Base-by-base conservation (phyloP, 2,329 filamentous ascomycete genomes). In the Neofusicoccum kwambonambiense region DNA sequence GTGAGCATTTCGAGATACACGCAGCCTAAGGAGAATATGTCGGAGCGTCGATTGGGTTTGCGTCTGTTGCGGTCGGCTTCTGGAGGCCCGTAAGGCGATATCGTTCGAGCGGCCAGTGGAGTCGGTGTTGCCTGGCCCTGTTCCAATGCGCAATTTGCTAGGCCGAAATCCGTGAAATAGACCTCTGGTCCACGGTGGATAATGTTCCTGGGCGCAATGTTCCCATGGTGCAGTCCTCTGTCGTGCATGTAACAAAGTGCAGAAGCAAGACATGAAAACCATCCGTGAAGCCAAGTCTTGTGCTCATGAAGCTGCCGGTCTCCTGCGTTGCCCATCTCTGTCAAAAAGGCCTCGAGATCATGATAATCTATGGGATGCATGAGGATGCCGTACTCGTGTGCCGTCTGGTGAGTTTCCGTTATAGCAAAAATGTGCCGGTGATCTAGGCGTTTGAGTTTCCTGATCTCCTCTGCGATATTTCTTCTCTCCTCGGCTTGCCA, bases 1-100 rank as follows among this genome's bases (percentile, higher is more conserved):
- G 56, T 51, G 19, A 65, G 64, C 56, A 65, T 65, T 47, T 65
- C 64, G n/a, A 41, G 27, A 39, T 50, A 65, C 15, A 65, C 56
- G n/a, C 37, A 31, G 3, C 64, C 64, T 12, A 65, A 37, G 12
- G 64, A 60, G 44, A 65, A 65, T n/a, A 65, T 52, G 17, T 65
- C 64, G 19, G 64, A 27, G 15, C 42, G 11, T 27, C 27, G 42
- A 12, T 39, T 39, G 15, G 51, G 62, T 41, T 39, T 15, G 13
- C 13, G 22, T 15, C 17, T 8, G 5, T 2, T 27, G 3, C 27
- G 15, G 11, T 42, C 47, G 19, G n/a, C 44, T 39, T 65, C 52
- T 11, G 63, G 52, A 9, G 63, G 52, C 3, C 39, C 41, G 35
- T 65, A 65, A 42, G 57, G 45, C 4, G 19, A 12, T 50, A 37